Evolutionary conservation across 1,139 yeast species (phyloP), one percentile per base, ranked within the genome.

Genomic region (Suhomyces choctaworum): DNA sequence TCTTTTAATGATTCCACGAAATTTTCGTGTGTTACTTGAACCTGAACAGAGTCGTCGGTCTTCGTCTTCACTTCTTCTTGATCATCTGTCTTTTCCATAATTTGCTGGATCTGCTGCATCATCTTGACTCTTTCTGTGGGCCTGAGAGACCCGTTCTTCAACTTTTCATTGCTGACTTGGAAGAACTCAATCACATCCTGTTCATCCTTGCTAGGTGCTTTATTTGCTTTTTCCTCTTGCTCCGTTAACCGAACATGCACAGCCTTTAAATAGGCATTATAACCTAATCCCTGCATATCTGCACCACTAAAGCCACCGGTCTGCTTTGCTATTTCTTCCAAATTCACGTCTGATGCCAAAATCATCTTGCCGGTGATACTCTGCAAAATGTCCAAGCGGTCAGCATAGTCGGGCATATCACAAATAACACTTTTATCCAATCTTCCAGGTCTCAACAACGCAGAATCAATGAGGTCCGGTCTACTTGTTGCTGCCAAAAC

Each of bases 401-500:
- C 96, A 3, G 72, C 76, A 27, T 50, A 66, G 48, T 67, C 66
- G 0, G 98, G 98, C 76, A 92, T 76, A 51, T 84, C 94, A 64
- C 98, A 92, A 12, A 92, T 70, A 17, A 92, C 81, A 55, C 94
- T 80, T 58, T 92, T 92, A 60, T 92, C 98, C 51, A 92, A 70
- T 64, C 98, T 79, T 14, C 98, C 98, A 0, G 98, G 98, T 57
- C 98, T 80, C 44, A 92, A 65, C 40, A 92, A 69, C 0, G 99
- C 99, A 5, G 96, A 82, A 60, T 92, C 99, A 48, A 94, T 90
- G 51, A 92, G 71, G 54, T 92, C 97, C 0, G 97, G 97, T 50
- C 98, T 73, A 51, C 92, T 81, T 0, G 98, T 94, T 1, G 98
- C 98, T 0, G 97, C 98, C 21, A 92, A 68, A 1, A 94, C 96